Conservation (phyloP, 768 basidiomycete genomes). For the Amyloporia xantha region DNA sequence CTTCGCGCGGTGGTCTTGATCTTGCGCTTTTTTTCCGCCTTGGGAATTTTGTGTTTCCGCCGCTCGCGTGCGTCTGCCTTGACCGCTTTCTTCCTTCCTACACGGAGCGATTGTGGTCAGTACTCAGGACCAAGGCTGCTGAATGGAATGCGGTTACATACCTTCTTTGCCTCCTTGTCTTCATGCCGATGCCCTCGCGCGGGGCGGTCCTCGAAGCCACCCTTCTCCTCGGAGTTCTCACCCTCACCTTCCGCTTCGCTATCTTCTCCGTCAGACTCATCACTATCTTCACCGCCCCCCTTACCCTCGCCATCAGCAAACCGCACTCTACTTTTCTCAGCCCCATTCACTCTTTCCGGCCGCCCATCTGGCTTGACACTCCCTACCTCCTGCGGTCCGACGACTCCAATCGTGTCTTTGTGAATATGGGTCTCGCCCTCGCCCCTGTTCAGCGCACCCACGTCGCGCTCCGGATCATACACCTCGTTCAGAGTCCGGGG, state of each 20-base stretch:
- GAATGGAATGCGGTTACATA: constrained; percentile 19
- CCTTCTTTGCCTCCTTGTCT: constrained; percentile 89
- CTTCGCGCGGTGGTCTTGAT: constrained; percentile 46
- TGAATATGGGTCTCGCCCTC: constrained; percentile 77
- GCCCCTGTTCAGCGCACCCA: constrained; percentile 65
- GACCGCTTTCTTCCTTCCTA: constrained; percentile 89
- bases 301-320: constrained; percentile 6
- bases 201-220: constrained; percentile 39
- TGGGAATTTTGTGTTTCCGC: constrained; percentile 91
- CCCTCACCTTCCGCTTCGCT: constrained; percentile 22
- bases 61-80: constrained; percentile 86
- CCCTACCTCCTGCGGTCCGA: constrained; percentile 30
- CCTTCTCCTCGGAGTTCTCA: constrained; percentile 29
- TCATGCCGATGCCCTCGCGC: constrained; percentile 89
- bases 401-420: constrained; percentile 79
- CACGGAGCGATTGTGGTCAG: not conserved
- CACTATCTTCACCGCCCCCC: constrained; percentile 5
- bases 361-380: constrained; percentile 11
- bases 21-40: constrained; percentile 85
- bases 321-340: constrained; percentile 7
- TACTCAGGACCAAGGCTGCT: not conserved
- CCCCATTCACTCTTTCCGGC: constrained; percentile 21
- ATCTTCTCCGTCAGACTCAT: constrained; percentile 14
- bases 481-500: constrained; percentile 90
- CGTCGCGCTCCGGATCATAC: constrained; percentile 91